Evolutionary conservation across 2,329 filamentous ascomycete genomes (phyloP), one percentile per base, ranked within the genome.

Genomic region (Capronia epimyces): DNA sequence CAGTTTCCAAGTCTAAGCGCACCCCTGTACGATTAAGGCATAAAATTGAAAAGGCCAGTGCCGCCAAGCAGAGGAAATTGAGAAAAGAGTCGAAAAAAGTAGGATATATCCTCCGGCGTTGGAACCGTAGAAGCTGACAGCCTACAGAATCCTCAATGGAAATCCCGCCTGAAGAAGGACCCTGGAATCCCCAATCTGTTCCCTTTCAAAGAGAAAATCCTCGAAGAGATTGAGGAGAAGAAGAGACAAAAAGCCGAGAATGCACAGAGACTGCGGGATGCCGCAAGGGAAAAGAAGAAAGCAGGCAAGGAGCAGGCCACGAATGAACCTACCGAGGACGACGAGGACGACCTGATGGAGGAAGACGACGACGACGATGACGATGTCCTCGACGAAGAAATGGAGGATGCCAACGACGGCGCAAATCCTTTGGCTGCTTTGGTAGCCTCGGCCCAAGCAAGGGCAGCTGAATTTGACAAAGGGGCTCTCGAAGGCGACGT

Each of bases 151-250:
- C 91, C 93, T 27, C 83, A 95, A 87, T 97, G 93, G 89, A 83
- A 87, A 62, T 90, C 89, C 53, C 87, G 89, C 69, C 69, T 95
- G 61, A 97, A 96, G 81, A 98, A 97, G 75, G 93, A 98, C 64
- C 93, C 91, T 20, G 93, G 93, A 43, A 96, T 98, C 56, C 93
- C 93, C 34, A 98, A 97, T 66, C 74, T 96, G 29, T 98, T 96
- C 73, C 93, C 93, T 1, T 96, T 93, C 78, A 98, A 98, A 75
- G 90, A 96, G 69, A 90, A 86, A 76, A 80, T 98, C 22, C 79
- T 98, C 27, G 83, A 90, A 52, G 89, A 98, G 71, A 94, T 98
- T 62, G 93, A 98, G 72, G 88, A 95, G 72, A 85, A 82, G 63
- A 86, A 86, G 66, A 75, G 84, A 60, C 75, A 80, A 68, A 96